phyloP scores from a whole-genome alignment of 768 basidiomycete genomes.

The Mycena belliarum region DNA sequence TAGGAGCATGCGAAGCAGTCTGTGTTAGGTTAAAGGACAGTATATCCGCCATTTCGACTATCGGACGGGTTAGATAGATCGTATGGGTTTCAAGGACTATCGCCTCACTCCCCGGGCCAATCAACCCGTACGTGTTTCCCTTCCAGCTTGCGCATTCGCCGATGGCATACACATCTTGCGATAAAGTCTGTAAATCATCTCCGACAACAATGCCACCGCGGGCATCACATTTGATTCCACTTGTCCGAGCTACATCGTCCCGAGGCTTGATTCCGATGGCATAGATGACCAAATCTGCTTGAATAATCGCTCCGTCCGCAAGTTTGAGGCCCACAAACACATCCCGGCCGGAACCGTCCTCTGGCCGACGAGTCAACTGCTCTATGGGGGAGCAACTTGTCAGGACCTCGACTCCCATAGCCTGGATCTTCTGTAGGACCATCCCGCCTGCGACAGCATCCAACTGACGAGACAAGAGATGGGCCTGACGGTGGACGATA shows the following conservation, averaged over 20 bases:
- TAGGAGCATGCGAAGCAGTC: constrained; percentile 35
- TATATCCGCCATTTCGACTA: constrained; percentile 74
- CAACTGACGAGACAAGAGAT: constrained; percentile 59
- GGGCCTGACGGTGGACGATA: constrained; percentile 53
- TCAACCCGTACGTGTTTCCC: constrained; percentile 69
- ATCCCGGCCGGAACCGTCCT: constrained; percentile 27
- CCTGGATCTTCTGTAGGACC: constrained; percentile 58
- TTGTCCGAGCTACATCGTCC: constrained; percentile 59
- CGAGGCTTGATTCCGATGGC: constrained; percentile 73
- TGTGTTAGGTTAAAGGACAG: constrained; percentile 72
- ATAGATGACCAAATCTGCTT: constrained; percentile 60
- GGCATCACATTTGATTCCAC: constrained; percentile 50
- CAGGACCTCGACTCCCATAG: constrained; percentile 58
- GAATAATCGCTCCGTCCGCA: constrained; percentile 44
- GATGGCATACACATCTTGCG: constrained; percentile 65
- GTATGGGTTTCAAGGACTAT: not conserved
- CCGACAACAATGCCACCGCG: constrained; percentile 61
- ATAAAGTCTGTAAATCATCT: constrained; percentile 58
- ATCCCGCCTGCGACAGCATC: constrained; percentile 61
- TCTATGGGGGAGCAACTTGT: constrained; percentile 39
- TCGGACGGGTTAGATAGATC: not conserved
- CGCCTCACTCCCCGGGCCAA: constrained; percentile 61
- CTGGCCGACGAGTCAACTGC: constrained; percentile 27
- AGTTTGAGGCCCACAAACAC: constrained; percentile 52
- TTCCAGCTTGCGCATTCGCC: constrained; percentile 77